These are phyloP conservation scores for Antrodiella citrinella DNA, from an alignment of 768 basidiomycete genomes.

Conservation along the genomic window DNA sequence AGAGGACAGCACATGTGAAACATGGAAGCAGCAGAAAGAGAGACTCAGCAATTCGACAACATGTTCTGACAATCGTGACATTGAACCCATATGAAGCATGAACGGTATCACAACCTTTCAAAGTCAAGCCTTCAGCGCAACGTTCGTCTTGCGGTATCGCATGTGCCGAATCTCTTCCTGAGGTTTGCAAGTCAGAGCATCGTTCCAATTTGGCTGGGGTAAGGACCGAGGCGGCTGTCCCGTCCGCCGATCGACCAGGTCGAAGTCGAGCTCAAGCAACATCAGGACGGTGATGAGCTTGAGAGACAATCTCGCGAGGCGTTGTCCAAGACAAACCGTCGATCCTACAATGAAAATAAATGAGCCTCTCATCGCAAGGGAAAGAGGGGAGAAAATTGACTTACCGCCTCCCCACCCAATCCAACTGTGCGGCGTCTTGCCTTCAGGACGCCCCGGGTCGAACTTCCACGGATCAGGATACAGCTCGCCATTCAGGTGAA, in stretches of 20 bases:
- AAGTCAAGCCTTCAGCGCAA: not conserved
- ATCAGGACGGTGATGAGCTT: constrained; percentile 66
- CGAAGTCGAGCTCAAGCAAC: constrained; percentile 54
- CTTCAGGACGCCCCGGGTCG: constrained; percentile 47
- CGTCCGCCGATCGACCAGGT: constrained; percentile 39
- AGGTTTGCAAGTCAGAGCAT: constrained; percentile 61
- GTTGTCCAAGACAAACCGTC: constrained; percentile 63
- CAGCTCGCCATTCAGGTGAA: constrained; percentile 63
- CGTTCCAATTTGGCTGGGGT: constrained; percentile 74
- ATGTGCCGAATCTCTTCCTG: constrained; percentile 46
- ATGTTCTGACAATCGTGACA: too few relatives aligned
- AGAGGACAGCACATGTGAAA: too few relatives aligned
- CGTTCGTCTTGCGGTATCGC: constrained; percentile 26
- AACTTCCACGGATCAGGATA: constrained; percentile 77
- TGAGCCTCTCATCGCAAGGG: constrained; percentile 5
- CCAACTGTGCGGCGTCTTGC: constrained; percentile 48
- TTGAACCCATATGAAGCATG: too few relatives aligned
- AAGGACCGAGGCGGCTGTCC: constrained; percentile 37
- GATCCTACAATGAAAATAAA: constrained; percentile 38
- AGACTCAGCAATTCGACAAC: too few relatives aligned
- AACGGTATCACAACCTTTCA: too few relatives aligned
- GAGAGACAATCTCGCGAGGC: constrained; percentile 66
- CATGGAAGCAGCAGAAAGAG: too few relatives aligned
- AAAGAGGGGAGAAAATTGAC: constrained; percentile 17
- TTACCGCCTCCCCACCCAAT: constrained; percentile 78